phyloP scores from a whole-genome alignment of 2,329 filamentous ascomycete genomes.

The Metarhizium humberi region DNA sequence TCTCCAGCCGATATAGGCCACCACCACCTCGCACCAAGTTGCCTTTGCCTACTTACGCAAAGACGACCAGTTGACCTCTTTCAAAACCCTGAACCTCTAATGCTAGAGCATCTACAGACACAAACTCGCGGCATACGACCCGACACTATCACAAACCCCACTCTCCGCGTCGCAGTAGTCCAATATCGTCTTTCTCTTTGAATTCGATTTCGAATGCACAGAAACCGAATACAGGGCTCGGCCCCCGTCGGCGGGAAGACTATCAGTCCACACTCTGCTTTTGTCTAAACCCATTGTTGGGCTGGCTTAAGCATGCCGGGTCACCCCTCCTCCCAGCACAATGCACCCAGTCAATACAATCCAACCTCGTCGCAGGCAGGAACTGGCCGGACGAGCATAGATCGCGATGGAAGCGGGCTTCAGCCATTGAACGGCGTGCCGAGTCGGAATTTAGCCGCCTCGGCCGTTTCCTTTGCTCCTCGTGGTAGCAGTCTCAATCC shows the following conservation, averaged over 20 bases:
- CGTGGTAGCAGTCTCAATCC: constrained; percentile 63
- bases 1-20: neutral
- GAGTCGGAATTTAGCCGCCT: constrained; percentile 39
- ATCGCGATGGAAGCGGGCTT: constrained; percentile 42
- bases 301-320: constrained; percentile 21
- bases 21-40: neutral
- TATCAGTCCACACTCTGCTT: constrained; percentile 23
- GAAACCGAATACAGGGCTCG: constrained; percentile 23
- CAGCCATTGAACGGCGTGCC: constrained; percentile 38
- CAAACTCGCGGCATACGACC: neutral
- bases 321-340: constrained; percentile 25
- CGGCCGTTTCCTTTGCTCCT: constrained; percentile 52
- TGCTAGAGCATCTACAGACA: neutral
- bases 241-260: constrained; percentile 29
- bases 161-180: neutral
- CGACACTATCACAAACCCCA: neutral
- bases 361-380: constrained; percentile 18
- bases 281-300: constrained; percentile 20
- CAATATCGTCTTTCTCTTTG: neutral
- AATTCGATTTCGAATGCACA: constrained; percentile 25
- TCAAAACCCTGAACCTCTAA: neutral
- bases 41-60: neutral
- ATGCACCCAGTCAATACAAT: constrained; percentile 24
- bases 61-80: neutral
- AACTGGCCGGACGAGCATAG: constrained; percentile 34